Evolutionary conservation across 2,329 filamentous ascomycete species (phyloP).

Genomic region (Aureobasidium namibiae): DNA sequence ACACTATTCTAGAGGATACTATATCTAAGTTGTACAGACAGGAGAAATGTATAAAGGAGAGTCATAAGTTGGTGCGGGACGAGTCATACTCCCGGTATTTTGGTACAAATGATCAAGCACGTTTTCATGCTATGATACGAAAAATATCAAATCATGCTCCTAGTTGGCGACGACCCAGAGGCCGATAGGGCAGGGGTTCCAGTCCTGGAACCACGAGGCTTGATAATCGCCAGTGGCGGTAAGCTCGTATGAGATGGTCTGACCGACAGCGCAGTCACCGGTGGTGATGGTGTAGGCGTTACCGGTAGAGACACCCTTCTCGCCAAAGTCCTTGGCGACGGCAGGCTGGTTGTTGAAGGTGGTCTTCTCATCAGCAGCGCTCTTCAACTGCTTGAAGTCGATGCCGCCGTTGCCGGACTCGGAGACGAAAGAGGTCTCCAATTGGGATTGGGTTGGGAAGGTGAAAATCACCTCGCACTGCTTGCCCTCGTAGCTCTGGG

Average conservation of each 20-base stretch:
- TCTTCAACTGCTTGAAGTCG: conserved; percentile 33
- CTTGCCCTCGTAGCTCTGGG: conserved; percentile 44
- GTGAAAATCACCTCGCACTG: conserved; percentile 58
- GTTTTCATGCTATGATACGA: neutral
- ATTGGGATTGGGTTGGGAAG: conserved; percentile 49
- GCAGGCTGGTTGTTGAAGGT: conserved; percentile 24
- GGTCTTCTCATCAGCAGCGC: conserved; percentile 39
- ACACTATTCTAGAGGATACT: neutral
- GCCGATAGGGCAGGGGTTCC: conserved; percentile 14
- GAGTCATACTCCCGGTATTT: conserved; percentile 1
- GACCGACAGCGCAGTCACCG: conserved; percentile 20
- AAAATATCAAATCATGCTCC: neutral
- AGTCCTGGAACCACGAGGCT: conserved; percentile 21
- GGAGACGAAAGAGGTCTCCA: conserved; percentile 53
- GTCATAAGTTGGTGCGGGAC: conserved; percentile 3
- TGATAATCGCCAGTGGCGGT: conserved; percentile 17
- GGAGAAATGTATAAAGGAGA: neutral
- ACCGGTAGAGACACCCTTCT: conserved; percentile 17
- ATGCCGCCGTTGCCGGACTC: conserved; percentile 46
- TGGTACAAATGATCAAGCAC: neutral
- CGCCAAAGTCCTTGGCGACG: conserved; percentile 11
- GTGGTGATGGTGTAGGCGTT: conserved; percentile 23
- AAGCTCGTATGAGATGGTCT: conserved; percentile 20
- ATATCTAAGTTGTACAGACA: neutral
- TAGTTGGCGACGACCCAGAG: conserved; percentile 13